phyloP scores from a whole-genome alignment of 2,329 filamentous ascomycete species.

The Fusarium nisikadoi region DNA sequence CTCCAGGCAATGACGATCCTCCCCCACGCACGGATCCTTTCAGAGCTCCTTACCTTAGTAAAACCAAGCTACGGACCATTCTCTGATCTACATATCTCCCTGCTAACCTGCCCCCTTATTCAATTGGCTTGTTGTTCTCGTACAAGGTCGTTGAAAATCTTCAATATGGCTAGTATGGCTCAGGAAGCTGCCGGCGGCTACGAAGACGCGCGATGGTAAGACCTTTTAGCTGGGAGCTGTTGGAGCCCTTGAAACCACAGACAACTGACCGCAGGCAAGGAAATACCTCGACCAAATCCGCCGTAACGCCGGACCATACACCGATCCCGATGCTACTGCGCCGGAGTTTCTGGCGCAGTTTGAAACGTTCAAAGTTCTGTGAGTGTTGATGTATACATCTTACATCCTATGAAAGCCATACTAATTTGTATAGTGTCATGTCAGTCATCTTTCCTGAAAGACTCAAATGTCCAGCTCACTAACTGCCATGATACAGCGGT shows the following conservation, averaged over 20 bases:
- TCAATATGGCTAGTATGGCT: conserved; percentile 43
- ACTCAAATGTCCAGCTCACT: conserved; percentile 19
- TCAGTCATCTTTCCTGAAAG: conserved; percentile 47
- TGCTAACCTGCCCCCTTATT: background rate
- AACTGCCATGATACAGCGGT: conserved; percentile 66
- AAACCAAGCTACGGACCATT: background rate
- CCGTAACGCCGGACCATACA: conserved; percentile 81
- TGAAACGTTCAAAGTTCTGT: conserved; percentile 80
- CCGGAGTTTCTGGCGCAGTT: conserved; percentile 66
- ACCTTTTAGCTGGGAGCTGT: conserved; percentile 19
- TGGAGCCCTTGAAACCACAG: conserved; percentile 10
- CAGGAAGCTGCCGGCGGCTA: conserved; percentile 31
- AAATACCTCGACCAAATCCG: conserved; percentile 86
- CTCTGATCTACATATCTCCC: conserved; percentile 12
- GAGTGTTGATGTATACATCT: conserved; percentile 48
- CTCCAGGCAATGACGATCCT: conserved; percentile 38
- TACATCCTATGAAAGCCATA: background rate
- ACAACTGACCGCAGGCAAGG: conserved; percentile 60
- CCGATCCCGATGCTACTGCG: conserved; percentile 68
- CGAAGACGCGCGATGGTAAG: conserved; percentile 51
- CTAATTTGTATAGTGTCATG: conserved; percentile 60
- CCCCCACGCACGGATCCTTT: conserved; percentile 37
- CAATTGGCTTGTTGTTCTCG: background rate
- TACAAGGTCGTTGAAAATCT: background rate
- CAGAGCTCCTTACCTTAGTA: conserved; percentile 8